phyloP scores from a whole-genome alignment of 495 filamentous ascomycete species.

The Haplographium delicatum region DNA sequence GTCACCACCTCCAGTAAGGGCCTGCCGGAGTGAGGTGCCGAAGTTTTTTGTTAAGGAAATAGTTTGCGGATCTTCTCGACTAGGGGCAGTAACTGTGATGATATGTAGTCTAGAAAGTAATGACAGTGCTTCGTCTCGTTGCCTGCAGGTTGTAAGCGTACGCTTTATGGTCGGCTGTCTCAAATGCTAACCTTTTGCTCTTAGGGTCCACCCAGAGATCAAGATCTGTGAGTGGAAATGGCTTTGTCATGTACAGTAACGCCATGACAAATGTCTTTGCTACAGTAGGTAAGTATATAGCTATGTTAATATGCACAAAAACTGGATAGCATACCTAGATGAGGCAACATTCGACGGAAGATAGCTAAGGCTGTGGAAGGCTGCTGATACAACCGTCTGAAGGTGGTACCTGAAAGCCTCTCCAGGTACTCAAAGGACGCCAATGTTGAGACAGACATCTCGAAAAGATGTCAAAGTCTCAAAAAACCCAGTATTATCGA shows the following conservation, averaged over 20 bases:
- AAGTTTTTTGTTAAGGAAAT: slow-evolving; percentile 73
- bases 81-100: slow-evolving; percentile 52
- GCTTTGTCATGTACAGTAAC: slow-evolving; percentile 77
- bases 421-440: slow-evolving; percentile 82
- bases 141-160: slow-evolving; percentile 35
- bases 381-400: slow-evolving; percentile 87
- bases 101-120: slow-evolving; percentile 82
- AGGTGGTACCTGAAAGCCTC: slow-evolving; percentile 80
- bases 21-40: slow-evolving; percentile 68
- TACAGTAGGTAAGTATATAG: slow-evolving; percentile 30
- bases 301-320: no score
- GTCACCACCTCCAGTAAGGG: slow-evolving; percentile 78
- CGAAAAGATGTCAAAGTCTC: slow-evolving; percentile 20
- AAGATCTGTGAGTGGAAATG: slow-evolving; percentile 68
- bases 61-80: slow-evolving; percentile 53
- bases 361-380: slow-evolving; percentile 92
- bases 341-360: slow-evolving; percentile 93
- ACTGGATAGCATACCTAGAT: slow-evolving; percentile 75
- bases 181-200: slow-evolving; percentile 51
- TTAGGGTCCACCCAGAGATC: slow-evolving; percentile 78
- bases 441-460: slow-evolving; percentile 64
- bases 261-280: slow-evolving; percentile 96
- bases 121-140: slow-evolving; percentile 75
- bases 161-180: neutral
- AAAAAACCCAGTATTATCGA: slow-evolving; percentile 21